Percentiles rank a stretch among this genome's conserved stretches.
These are phyloP conservation scores for Obba rivulosa DNA, from an alignment of 768 basidiomycete genomes.

Conservation along the genomic window DNA sequence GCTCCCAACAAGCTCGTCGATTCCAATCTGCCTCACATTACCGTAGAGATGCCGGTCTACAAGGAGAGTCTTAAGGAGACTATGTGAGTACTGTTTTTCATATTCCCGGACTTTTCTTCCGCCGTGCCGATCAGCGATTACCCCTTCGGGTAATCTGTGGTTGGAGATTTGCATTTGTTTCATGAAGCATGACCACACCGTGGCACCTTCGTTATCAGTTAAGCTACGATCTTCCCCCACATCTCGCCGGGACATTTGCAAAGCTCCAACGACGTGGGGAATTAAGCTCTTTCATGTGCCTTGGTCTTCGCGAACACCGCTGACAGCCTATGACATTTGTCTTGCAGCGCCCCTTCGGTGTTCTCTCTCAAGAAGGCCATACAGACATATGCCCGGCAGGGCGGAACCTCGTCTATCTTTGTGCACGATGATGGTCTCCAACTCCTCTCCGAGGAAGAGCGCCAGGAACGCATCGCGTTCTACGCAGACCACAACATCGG, in stretches of 20 bases:
- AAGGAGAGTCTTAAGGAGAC: constrained; percentile 80
- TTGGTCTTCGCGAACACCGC: no score
- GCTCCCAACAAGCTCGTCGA: constrained; percentile 60
- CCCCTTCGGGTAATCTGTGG: no score
- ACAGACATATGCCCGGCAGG: constrained; percentile 87
- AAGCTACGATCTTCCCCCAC: no score
- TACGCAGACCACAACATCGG: constrained; percentile 77
- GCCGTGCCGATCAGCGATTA: no score
- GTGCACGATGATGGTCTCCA: constrained; percentile 85
- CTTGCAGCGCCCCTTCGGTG: constrained; percentile 63
- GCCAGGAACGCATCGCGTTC: constrained; percentile 61
- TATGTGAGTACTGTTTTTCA: constrained; percentile 48
- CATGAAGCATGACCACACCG: no score
- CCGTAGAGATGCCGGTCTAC: constrained; percentile 83
- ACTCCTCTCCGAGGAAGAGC: constrained; percentile 54
- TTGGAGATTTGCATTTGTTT: no score
- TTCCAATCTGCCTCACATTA: constrained; percentile 62
- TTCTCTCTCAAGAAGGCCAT: constrained; percentile 79
- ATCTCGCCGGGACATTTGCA: no score
- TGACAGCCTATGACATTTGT: background rate
- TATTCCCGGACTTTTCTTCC: no score
- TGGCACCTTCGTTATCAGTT: no score
- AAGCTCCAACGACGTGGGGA: no score
- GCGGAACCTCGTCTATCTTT: constrained; percentile 74
- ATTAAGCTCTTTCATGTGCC: no score